Conservation (phyloP, 768 basidiomycete species). For the Hemileccinum rubropunctum region DNA sequence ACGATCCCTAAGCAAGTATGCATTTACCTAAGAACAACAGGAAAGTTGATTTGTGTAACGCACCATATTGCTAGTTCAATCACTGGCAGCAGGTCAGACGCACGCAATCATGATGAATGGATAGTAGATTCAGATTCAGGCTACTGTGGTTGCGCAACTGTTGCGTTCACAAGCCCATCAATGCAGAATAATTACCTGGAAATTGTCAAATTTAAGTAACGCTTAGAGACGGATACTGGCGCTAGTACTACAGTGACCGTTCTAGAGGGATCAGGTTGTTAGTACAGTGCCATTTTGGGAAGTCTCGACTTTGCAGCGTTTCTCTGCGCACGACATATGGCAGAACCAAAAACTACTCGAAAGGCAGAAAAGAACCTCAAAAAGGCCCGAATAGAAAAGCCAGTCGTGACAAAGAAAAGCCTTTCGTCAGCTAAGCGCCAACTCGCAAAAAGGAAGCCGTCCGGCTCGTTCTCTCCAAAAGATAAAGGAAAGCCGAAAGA, state of each 20-base stretch:
- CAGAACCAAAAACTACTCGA: constrained; percentile 16
- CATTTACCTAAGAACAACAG: no score
- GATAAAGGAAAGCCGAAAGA: constrained; percentile 30
- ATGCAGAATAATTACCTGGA: background rate
- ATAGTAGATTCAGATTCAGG: no score
- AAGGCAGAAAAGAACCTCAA: constrained; percentile 23
- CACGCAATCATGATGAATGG: no score
- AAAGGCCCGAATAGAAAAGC: constrained; percentile 23
- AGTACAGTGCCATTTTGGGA: constrained; percentile 7
- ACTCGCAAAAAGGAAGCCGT: background rate
- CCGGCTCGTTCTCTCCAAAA: constrained; percentile 20
- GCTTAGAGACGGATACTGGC: no score
- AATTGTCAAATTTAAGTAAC: background rate
- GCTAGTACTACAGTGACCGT: no score
- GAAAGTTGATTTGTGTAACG: no score
- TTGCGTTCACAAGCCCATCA: no score
- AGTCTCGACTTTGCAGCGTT: background rate
- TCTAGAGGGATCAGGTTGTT: no score
- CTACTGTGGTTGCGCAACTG: no score
- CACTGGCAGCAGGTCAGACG: no score
- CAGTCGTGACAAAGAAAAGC: constrained; percentile 1
- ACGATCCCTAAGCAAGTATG: no score
- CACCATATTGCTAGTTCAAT: no score
- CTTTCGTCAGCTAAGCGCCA: background rate
- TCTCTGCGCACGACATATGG: constrained; percentile 7